These are phyloP conservation scores for Amanita pallidorosea DNA, from an alignment of 768 basidiomycete species.

Conservation along the genomic window DNA sequence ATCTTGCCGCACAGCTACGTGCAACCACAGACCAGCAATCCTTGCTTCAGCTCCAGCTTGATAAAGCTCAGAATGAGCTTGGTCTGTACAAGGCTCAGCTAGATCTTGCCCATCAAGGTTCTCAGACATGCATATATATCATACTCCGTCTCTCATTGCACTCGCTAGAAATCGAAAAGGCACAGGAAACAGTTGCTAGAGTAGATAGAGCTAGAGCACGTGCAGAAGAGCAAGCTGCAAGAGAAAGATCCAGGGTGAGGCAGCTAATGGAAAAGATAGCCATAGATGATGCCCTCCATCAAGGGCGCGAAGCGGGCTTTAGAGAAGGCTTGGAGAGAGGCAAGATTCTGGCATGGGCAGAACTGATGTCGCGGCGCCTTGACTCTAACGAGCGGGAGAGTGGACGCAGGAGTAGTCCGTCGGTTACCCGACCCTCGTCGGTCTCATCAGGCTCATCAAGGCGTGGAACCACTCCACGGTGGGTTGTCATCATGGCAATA, in stretches of 20 bases:
- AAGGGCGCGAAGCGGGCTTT: constrained; percentile 42
- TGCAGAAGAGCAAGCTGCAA: constrained; percentile 35
- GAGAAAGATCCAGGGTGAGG: constrained; percentile 33
- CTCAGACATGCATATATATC: background rate
- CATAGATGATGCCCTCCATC: constrained; percentile 39
- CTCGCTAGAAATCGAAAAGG: constrained; percentile 35
- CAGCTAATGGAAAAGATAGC: constrained; percentile 35
- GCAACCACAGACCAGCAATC: constrained; percentile 20
- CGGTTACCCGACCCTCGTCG: background rate
- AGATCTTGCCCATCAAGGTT: constrained; percentile 43
- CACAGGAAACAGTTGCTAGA: constrained; percentile 39
- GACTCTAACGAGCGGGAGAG: background rate
- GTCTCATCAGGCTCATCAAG: background rate
- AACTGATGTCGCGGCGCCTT: background rate
- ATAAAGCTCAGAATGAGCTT: constrained; percentile 33
- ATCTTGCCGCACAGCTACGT: constrained; percentile 21
- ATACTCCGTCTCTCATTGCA: background rate
- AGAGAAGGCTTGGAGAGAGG: constrained; percentile 32
- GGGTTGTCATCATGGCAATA: background rate
- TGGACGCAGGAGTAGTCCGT: background rate
- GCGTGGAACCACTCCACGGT: constrained; percentile 1
- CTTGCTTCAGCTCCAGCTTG: constrained; percentile 19
- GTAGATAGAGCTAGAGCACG: constrained; percentile 37
- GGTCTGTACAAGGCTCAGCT: constrained; percentile 47
- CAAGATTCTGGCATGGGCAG: constrained; percentile 9